Base-by-base conservation (phyloP, 2,329 filamentous ascomycete species). In the Aschersonia sp. region DNA sequence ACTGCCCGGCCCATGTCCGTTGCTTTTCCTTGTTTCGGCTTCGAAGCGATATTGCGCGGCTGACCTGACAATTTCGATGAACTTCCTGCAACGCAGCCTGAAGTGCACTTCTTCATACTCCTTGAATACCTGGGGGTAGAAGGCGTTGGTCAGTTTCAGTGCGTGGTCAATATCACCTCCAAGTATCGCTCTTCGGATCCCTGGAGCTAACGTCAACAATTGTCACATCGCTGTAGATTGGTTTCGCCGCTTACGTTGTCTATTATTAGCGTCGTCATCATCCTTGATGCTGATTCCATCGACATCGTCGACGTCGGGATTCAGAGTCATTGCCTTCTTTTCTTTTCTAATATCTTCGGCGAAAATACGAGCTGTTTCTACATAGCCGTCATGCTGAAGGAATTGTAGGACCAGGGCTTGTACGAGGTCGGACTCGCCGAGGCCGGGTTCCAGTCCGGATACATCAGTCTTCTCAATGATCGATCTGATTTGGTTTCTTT, bases 111-210 rank as follows among this genome's bases (percentile, higher is more conserved):
- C 79, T 47, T 86, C 79, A 58, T 95, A 87, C 29, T 86, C 77
- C 44, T 78, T 73, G 14, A 98, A 73, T 1, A 97, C 87, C 30
- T 76, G 73, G 5, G 87, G 84, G 56, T 95, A 98, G 58, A 81
- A 86, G 10, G 73, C 71, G 45, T 81, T 78, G 4, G 86, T 94
- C 56, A 83, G 76, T 61, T 88, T 84, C n/a, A 97, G 72, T 0
- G 90, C 90, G 55, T 76, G 80, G 63, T 97, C 92, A 50, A 98
- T 86, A 57, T 98, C 87, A 29, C 92, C 92, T 50, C 94, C 85
- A 3, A 97, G 72, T 44, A 98, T 87, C 1, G 89, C 85, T 52
- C 79, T 75, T 47, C 92, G 81, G 52, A 97, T 95, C 62, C 81
- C 86, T 95, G 58, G 5, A 29, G 30, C 8, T 32, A 30, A 46